phyloP scores from a whole-genome alignment of 2,329 filamentous ascomycete species.

The Diaporthe sp. region DNA sequence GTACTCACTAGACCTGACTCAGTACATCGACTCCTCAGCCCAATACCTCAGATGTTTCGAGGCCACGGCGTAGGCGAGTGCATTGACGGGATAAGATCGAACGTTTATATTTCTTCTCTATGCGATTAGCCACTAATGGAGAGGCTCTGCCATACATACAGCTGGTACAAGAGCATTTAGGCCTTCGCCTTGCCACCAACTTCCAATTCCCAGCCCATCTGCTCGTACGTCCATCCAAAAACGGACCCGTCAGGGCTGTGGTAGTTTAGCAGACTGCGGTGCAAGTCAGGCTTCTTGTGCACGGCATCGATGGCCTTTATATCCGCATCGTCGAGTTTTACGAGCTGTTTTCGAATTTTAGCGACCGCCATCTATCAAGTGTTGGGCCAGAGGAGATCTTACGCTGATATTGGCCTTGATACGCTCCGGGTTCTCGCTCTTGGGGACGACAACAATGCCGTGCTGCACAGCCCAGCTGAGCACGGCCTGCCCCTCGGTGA shows the following conservation, averaged over 20 bases:
- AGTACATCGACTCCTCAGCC: not conserved
- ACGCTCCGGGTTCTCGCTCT: slow-evolving; percentile 39
- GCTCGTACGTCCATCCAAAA: slow-evolving; percentile 38
- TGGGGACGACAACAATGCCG: slow-evolving; percentile 38
- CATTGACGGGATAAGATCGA: not conserved
- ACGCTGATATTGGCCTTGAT: slow-evolving; percentile 39
- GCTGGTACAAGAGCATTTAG: not conserved
- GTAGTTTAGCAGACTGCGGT: slow-evolving; percentile 38
- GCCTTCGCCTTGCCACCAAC: slow-evolving; percentile 24
- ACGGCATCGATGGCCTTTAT: slow-evolving; percentile 27
- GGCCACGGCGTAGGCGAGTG: not conserved
- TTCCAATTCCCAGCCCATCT: slow-evolving; percentile 36
- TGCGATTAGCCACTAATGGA: not conserved
- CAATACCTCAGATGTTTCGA: no score
- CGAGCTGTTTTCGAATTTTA: slow-evolving; percentile 10
- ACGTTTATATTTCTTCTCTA: not conserved
- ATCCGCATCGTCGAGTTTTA: slow-evolving; percentile 36
- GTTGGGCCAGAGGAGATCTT: not conserved
- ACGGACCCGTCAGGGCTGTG: slow-evolving; percentile 27
- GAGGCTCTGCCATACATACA: not conserved
- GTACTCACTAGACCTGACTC: not conserved
- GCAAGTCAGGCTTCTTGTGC: slow-evolving; percentile 36
- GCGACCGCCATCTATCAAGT: not conserved
- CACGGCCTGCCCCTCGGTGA: slow-evolving; percentile 32
- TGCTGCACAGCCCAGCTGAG: slow-evolving; percentile 38